Percentiles rank a stretch among this genome's conserved stretches.
Conservation (phyloP, 2,329 filamentous ascomycete species). For the Pseudopyrenochaeta lycopersici region DNA sequence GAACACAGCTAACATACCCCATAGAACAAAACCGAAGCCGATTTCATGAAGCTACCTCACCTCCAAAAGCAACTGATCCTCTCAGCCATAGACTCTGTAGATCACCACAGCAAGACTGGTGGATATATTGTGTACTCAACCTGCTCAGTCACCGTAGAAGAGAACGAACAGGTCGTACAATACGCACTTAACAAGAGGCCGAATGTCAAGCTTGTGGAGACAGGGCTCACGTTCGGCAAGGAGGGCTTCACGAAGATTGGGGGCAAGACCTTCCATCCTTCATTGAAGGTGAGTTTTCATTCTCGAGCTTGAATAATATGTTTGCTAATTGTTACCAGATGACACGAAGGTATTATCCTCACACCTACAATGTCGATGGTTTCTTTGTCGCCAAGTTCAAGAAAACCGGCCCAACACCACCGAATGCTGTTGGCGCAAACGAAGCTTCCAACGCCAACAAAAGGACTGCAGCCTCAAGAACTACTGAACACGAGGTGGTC, state of each 20-base stretch:
- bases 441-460: constrained; percentile 39
- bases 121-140: constrained; percentile 98
- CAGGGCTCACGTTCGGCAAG: constrained; percentile 87
- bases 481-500: constrained; percentile 54
- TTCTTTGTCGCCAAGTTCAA: constrained; percentile 99
- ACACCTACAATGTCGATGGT: constrained; percentile 74
- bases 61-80: constrained; percentile 94
- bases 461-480: constrained; percentile 54
- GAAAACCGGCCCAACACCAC: constrained; percentile 82
- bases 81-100: constrained; percentile 92
- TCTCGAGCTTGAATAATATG: constrained; percentile 46
- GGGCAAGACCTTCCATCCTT: constrained; percentile 89
- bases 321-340: constrained; percentile 58
- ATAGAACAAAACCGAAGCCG: constrained; percentile 88
- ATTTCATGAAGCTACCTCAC: constrained; percentile 93
- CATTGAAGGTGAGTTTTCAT: constrained; percentile 74
- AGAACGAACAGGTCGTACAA: constrained; percentile 92
- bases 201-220: constrained; percentile 93
- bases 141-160: constrained; percentile 92
- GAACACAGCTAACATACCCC: not conserved
- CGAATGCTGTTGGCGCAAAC: constrained; percentile 58
- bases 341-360: constrained; percentile 47
- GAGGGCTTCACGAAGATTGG: constrained; percentile 91
- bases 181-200: constrained; percentile 91
- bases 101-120: constrained; percentile 89